Conservation (phyloP, 495 filamentous ascomycete genomes). For the Aspergillus nidulans region DNA sequence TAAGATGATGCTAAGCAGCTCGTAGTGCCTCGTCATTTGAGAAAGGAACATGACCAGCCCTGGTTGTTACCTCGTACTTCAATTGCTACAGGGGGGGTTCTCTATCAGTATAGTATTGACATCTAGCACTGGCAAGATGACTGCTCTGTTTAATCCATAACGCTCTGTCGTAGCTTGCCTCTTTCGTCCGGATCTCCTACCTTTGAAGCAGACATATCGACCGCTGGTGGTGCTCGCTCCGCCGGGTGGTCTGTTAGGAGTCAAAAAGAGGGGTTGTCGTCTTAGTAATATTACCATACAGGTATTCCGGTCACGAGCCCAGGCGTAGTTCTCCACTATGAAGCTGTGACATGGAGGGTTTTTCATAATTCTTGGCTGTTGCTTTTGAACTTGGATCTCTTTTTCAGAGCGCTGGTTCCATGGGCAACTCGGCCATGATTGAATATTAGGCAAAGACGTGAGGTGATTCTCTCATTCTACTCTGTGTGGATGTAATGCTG, state of each 20-base stretch:
- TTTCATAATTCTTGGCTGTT: not conserved
- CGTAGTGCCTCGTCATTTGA: not conserved
- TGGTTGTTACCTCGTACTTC: not conserved
- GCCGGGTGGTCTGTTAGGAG: not conserved
- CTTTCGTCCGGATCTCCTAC: too few relatives aligned
- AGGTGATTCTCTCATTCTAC: too few relatives aligned
- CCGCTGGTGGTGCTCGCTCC: not conserved
- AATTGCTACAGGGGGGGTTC: not conserved
- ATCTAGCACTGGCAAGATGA: not conserved
- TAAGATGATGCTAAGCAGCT: slow-evolving; percentile 1
- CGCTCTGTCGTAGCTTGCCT: not conserved
- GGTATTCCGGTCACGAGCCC: not conserved
- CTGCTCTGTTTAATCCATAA: not conserved
- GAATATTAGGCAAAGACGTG: not conserved
- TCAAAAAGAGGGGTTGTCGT: slow-evolving; percentile 8
- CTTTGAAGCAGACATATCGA: too few relatives aligned
- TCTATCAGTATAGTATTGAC: too few relatives aligned
- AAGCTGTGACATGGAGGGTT: not conserved
- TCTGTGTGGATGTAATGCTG: not conserved
- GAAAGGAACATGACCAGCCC: not conserved
- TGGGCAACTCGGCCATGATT: not conserved
- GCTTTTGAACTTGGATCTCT: not conserved
- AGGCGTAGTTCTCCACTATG: not conserved
- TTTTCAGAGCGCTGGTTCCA: not conserved
- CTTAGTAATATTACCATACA: not conserved